Conservation (phyloP, 2,329 filamentous ascomycete genomes). For the Curvularia verruculosa region DNA sequence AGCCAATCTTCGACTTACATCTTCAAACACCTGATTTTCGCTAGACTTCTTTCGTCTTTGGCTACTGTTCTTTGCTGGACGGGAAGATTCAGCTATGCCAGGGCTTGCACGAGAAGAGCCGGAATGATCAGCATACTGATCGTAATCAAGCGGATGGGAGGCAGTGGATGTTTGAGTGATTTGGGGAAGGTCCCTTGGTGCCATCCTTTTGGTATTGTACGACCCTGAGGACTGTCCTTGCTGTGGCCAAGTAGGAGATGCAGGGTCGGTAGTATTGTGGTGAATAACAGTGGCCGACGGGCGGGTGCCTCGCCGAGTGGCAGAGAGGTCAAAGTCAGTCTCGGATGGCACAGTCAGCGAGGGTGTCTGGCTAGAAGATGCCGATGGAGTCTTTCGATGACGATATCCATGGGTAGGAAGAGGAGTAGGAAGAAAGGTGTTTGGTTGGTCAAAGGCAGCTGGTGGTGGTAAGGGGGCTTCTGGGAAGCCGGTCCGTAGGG, state of each 20-base stretch:
- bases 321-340: constrained; percentile 38
- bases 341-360: constrained; percentile 41
- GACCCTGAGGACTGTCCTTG: constrained; percentile 18
- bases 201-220: constrained; percentile 30
- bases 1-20: constrained; percentile 26
- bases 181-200: constrained; percentile 22
- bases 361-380: constrained; percentile 38
- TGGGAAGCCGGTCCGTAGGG: constrained; percentile 41
- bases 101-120: constrained; percentile 31
- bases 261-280: constrained; percentile 24
- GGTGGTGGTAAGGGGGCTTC: constrained; percentile 33
- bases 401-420: constrained; percentile 29
- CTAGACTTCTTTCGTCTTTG: constrained; percentile 27
- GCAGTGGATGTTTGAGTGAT: constrained; percentile 20
- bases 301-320: constrained; percentile 26
- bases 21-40: constrained; percentile 31
- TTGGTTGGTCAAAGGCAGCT: constrained; percentile 20
- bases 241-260: constrained; percentile 28
- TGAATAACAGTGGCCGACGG: constrained; percentile 38
- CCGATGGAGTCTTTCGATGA: constrained; percentile 36
- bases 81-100: constrained; percentile 29
- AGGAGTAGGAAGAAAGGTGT: constrained; percentile 29
- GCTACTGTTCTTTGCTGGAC: constrained; percentile 30
- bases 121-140: constrained; percentile 25
- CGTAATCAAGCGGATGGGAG: constrained; percentile 29